phyloP scores from a whole-genome alignment of 106 monocot genomes.

The Alisma plantagoaquatica region DNA sequence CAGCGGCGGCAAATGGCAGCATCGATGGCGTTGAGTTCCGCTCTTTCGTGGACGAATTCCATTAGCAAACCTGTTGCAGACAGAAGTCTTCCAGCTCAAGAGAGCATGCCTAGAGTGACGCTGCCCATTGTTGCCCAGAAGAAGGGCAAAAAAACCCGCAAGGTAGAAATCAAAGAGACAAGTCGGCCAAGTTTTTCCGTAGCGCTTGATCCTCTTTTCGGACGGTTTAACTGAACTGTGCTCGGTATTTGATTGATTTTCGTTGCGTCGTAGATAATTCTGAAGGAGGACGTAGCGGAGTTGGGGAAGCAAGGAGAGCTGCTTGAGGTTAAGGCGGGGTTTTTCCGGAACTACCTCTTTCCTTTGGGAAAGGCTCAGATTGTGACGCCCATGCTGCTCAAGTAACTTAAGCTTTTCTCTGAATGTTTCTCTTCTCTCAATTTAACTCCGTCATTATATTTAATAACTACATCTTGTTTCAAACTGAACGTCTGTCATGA shows the following conservation, averaged over 20 bases:
- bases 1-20: constrained; percentile 4
- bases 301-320: constrained; percentile 75
- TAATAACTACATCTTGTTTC: too few species aligned
- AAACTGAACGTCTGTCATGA: too few species aligned
- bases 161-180: constrained; percentile 16
- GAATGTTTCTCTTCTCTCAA: background rate
- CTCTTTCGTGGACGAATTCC: constrained; percentile 3
- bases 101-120: too few species aligned
- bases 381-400: constrained; percentile 65
- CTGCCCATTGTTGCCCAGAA: constrained; percentile 60
- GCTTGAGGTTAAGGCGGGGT: constrained; percentile 81
- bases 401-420: too few species aligned
- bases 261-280: constrained; percentile 48
- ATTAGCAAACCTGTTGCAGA: background rate
- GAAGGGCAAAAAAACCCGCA: constrained; percentile 65
- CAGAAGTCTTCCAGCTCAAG: too few species aligned
- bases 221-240: background rate
- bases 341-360: constrained; percentile 77
- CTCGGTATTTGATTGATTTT: background rate
- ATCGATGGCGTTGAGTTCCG: constrained; percentile 19
- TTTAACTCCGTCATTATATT: too few species aligned
- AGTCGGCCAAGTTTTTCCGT: background rate
- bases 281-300: constrained; percentile 77
- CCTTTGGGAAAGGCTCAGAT: constrained; percentile 79
- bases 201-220: background rate